Evolutionary conservation across 257 asterid genomes (phyloP), one percentile per base, ranked within the genome.

Genomic region (Solanum bulbocastanum): DNA sequence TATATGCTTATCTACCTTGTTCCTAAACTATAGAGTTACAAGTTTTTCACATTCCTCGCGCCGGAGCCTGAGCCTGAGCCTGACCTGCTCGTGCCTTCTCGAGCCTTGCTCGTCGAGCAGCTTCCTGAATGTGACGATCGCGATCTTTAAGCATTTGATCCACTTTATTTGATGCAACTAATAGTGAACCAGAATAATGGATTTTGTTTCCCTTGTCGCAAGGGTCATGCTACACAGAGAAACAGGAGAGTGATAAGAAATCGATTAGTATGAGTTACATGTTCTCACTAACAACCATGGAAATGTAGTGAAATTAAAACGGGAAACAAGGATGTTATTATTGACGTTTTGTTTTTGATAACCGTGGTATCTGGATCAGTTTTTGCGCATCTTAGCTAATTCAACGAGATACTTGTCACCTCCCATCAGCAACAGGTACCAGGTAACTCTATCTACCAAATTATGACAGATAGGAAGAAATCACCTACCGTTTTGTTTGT

Each of bases 81-180:
- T 91, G 88, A 87, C 92, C 91, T 16, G 32, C 85, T 91, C 93
- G 90, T 4, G 90, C 81, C 90, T 92, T 96, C 81, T 94, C 94
- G 7, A 90, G 82, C 95, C 97, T 93, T 32, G 93, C 37, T 36
- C 96, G 92, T 42, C 99, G 95, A 78, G 95, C 96, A 66, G 94
- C 97, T 91, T 95, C 97, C 89, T 94, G 96, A 86, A 96, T 93
- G 84, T 93, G 92, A 10, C 94, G 97, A 68, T 95, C 98, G 8
- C 94, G 98, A 86, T 96, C 99, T 91, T 92, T 95, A 66, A 96
- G 96, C 92, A 96, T 92, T 90, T 95, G 96, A 90, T 95, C 98
- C 39, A 95, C 93, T 87, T 94, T 94, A 89, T 89, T 93, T 44
- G 96, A 86, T 44, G 95, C 94, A 72, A 90, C 93, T 3, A 92